Conservation (phyloP, 1,284 basidiomycete genomes). For the Cerrena zonata region DNA sequence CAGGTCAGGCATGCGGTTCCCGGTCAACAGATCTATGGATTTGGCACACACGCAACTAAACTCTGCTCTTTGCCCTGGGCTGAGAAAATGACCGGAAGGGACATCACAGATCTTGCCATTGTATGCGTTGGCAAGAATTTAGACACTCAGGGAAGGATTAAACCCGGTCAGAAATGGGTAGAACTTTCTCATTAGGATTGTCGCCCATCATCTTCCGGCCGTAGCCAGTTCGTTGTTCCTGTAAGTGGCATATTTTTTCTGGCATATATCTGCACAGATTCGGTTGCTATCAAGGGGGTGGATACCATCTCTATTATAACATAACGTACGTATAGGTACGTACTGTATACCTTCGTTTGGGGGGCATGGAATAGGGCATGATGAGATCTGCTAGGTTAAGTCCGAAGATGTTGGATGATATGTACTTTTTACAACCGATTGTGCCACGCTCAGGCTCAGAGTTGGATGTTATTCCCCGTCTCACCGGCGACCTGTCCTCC, state of each 20-base stretch:
- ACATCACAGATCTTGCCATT: not conserved
- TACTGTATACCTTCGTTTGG: not conserved
- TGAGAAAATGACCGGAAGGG: not conserved
- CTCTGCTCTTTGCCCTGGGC: too few relatives aligned
- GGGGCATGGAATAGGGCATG: not conserved
- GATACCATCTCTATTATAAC: slow-evolving; percentile 5
- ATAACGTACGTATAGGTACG: too few relatives aligned
- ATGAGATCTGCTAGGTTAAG: not conserved
- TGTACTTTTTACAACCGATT: not conserved
- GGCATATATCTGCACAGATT: not conserved
- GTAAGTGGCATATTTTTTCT: not conserved
- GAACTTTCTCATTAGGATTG: slow-evolving; percentile 3
- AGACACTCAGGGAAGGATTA: not conserved
- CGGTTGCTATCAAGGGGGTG: slow-evolving; percentile 3
- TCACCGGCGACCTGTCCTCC: not conserved
- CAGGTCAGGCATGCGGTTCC: not conserved
- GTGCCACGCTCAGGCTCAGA: too few relatives aligned
- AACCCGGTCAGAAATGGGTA: not conserved
- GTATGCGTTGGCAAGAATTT: not conserved
- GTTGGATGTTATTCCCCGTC: not conserved
- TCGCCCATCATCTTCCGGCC: not conserved
- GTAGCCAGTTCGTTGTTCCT: not conserved
- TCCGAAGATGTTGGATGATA: not conserved
- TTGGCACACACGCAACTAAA: not conserved
- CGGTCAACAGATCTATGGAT: not conserved